Conservation (phyloP, 768 basidiomycete genomes). For the Suillus luteus region DNA sequence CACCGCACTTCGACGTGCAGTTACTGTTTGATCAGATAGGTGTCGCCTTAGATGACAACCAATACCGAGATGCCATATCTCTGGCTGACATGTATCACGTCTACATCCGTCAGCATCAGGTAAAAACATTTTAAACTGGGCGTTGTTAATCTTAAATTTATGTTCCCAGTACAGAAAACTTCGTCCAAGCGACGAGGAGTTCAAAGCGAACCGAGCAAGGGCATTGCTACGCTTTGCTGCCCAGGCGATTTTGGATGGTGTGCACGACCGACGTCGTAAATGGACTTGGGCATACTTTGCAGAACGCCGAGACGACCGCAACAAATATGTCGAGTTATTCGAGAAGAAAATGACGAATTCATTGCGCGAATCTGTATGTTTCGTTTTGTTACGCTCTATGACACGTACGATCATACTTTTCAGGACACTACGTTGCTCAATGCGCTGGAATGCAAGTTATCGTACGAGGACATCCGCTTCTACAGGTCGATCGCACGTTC, state of each 20-base stretch:
- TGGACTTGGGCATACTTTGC: conserved; percentile 95
- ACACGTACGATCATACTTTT: background rate
- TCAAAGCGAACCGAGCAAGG: conserved; percentile 57
- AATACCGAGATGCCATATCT: conserved; percentile 92
- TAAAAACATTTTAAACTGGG: conserved; percentile 31
- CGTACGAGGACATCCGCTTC: conserved; percentile 95
- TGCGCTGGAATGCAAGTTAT: conserved; percentile 75
- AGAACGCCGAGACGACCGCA: conserved; percentile 85
- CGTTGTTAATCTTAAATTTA: conserved; percentile 14
- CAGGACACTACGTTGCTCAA: conserved; percentile 60
- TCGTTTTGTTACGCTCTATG: background rate
- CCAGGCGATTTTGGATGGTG: conserved; percentile 76
- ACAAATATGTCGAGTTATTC: conserved; percentile 81
- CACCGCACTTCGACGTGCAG: conserved; percentile 85
- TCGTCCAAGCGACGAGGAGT: conserved; percentile 64
- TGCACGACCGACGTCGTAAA: conserved; percentile 77
- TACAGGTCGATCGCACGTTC: conserved; percentile 95
- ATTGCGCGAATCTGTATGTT: conserved; percentile 55
- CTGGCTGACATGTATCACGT: conserved; percentile 97
- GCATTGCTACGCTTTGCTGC: conserved; percentile 79
- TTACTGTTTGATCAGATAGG: conserved; percentile 93
- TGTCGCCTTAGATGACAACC: conserved; percentile 86
- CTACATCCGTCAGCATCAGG: conserved; percentile 82
- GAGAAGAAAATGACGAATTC: conserved; percentile 67
- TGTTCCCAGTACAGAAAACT: conserved; percentile 70